Evolutionary conservation across 108 stramenopile species (phyloP).

Genomic region (Cafeteria roenbergensis): DNA sequence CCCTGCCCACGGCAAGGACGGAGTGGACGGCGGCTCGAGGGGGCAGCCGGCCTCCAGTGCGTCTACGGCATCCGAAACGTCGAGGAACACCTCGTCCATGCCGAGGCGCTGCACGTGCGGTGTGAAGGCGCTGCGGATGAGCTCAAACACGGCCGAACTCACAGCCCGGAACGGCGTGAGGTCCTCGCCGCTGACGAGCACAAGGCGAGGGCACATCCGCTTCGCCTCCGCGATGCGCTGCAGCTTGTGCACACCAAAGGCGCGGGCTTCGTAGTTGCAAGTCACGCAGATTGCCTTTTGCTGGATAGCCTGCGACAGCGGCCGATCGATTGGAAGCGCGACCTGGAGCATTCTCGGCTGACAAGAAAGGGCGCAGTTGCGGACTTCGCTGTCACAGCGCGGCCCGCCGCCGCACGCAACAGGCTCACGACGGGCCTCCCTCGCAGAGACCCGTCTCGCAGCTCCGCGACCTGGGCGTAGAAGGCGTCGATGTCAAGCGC

Average conservation of each 20-base stretch:
- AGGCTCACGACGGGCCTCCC: slow-evolving; percentile 3
- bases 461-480: slow-evolving; percentile 7
- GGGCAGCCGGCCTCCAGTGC: not conserved
- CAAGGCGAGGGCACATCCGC: slow-evolving; percentile 1
- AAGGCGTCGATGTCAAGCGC: slow-evolving; percentile 7
- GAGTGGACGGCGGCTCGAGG: no score
- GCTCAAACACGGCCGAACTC: not conserved
- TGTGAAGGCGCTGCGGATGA: not conserved
- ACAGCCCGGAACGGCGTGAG: slow-evolving; percentile 4
- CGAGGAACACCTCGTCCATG: slow-evolving; percentile 13
- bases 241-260: slow-evolving; percentile 1
- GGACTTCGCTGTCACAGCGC: no score
- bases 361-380: no score
- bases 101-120: slow-evolving; percentile 3
- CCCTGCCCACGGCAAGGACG: no score
- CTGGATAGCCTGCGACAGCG: slow-evolving; percentile 7
- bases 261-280: slow-evolving; percentile 13
- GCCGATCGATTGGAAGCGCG: no score
- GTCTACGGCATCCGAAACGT: slow-evolving; percentile 11
- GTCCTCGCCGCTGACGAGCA: slow-evolving; percentile 5
- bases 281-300: slow-evolving; percentile 15
- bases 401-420: no score
- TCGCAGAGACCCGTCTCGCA: not conserved
- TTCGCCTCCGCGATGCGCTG: not conserved
- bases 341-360: no score